Evolutionary conservation across 352 stramenopile species (phyloP).

Genomic region (Thraustochytrium striatum): DNA sequence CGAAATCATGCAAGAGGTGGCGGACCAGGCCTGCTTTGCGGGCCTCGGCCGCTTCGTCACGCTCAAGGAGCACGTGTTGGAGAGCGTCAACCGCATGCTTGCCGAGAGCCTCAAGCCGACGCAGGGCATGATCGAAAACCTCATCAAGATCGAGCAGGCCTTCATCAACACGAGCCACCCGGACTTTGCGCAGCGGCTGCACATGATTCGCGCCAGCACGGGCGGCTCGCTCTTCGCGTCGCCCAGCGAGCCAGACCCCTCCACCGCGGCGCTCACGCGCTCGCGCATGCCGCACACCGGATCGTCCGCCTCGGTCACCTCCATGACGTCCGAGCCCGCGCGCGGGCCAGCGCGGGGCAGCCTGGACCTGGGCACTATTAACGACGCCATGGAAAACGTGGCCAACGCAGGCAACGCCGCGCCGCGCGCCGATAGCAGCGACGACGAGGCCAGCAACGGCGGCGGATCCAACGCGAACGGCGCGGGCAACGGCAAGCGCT

Average conservation of each 20-base stretch:
- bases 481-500: not conserved
- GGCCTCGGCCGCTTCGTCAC: slow-evolving; percentile 91
- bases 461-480: not conserved
- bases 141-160: slow-evolving; percentile 96
- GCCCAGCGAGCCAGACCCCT: not conserved
- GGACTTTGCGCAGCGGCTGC: slow-evolving; percentile 77
- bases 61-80: slow-evolving; percentile 71
- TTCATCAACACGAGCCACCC: slow-evolving; percentile 99
- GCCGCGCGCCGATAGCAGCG: not conserved
- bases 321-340: slow-evolving; percentile 18
- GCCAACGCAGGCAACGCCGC: slow-evolving; percentile 26
- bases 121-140: slow-evolving; percentile 93
- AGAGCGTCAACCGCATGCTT: slow-evolving; percentile 54
- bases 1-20: slow-evolving; percentile 82
- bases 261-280: too few relatives aligned
- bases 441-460: slow-evolving; percentile 28
- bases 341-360: not conserved
- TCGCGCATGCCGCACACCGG: too few relatives aligned
- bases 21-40: slow-evolving; percentile 85
- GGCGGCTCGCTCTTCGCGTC: not conserved
- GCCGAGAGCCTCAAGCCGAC: slow-evolving; percentile 64
- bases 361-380: slow-evolving; percentile 45
- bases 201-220: slow-evolving; percentile 11
- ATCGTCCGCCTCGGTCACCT: slow-evolving; percentile 21
- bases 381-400: slow-evolving; percentile 53